Evolutionary conservation across 148 eudicot species (phyloP), one percentile per base, ranked within the genome.

Genomic region (Pouteria glomerata): DNA sequence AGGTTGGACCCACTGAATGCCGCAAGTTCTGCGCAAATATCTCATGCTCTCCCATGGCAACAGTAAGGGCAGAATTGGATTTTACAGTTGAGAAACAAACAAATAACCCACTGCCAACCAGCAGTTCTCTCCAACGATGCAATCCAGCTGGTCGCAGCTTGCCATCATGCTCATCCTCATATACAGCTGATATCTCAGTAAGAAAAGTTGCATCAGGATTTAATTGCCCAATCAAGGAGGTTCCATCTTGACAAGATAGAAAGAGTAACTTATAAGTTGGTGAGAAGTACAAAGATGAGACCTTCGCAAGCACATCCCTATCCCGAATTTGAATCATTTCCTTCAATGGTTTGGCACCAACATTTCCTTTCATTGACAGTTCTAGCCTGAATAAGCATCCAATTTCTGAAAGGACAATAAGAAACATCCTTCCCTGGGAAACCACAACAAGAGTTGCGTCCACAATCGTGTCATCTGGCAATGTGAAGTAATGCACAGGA

Each of bases 241-340:
- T 88, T 62, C 99, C 99, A 83, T 96, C 97, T 79, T 88, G 99
- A 85, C 87, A 92, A 30, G 99, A 92, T 21, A 92, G 70, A 76
- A 89, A 84, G 27, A 96, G 88, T 69, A 90, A 74, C 83, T 87
- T 92, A 71, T 83, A 89, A 66, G 95, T 88, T 23, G 96, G 73
- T 18, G 96, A 96, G 80, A 80, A 96, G 78, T 84, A 88, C 81
- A 96, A 73, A 67, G 99, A 96, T 33, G 86, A 84, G 35, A 97
- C 99, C 80, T 87, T 91, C 66, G 78, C 82, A 53, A 67, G 77
- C 56, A 76, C 75, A 72, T 77, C 87, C 77, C 80, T 87, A 27
- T 71, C 83, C 50, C 82, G 85, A 74, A 90, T 75, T 76, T 68
- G 78, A 27, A 96, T 84, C 41, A 83, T 77, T 78, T 96, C 97